Percentiles rank a stretch among this genome's conserved stretches.
These are phyloP conservation scores for Hymenoscyphus albidus DNA, from an alignment of 2,329 filamentous ascomycete species.

Conservation along the genomic window DNA sequence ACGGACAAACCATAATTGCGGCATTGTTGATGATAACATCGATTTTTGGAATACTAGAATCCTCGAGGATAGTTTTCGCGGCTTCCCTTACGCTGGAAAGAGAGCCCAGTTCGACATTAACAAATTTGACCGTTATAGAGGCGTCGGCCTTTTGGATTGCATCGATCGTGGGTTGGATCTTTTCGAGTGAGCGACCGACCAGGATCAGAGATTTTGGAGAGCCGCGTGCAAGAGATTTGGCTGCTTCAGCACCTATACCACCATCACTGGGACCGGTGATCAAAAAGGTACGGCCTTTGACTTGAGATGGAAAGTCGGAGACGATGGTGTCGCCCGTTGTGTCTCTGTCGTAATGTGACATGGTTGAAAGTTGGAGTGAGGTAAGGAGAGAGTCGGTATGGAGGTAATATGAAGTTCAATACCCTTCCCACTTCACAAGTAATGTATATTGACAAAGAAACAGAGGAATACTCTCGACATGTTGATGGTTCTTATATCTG, in stretches of 20 bases:
- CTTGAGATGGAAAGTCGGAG: constrained; percentile 15
- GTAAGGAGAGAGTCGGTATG: background rate
- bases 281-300: constrained; percentile 19
- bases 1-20: constrained; percentile 25
- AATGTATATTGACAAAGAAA: background rate
- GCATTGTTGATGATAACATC: constrained; percentile 43
- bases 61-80: constrained; percentile 12
- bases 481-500: background rate
- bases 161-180: constrained; percentile 24
- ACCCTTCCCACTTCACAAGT: background rate
- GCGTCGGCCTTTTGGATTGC: constrained; percentile 17
- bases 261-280: constrained; percentile 22
- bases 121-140: constrained; percentile 14
- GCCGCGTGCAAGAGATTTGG: constrained; percentile 17
- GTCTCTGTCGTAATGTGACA: constrained; percentile 14
- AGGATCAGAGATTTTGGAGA: background rate
- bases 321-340: constrained; percentile 18
- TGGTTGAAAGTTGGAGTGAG: background rate
- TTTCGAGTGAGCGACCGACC: constrained; percentile 6
- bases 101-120: constrained; percentile 38
- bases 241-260: constrained; percentile 21
- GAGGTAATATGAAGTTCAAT: background rate
- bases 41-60: constrained; percentile 36
- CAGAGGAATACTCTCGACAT: background rate
- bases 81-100: constrained; percentile 24